A percentile compares a stretch with the other conserved stretches of the same genome.
Evolutionary conservation across 805 yeast species (phyloP).

Genomic region (Henningerozyma blattae): DNA sequence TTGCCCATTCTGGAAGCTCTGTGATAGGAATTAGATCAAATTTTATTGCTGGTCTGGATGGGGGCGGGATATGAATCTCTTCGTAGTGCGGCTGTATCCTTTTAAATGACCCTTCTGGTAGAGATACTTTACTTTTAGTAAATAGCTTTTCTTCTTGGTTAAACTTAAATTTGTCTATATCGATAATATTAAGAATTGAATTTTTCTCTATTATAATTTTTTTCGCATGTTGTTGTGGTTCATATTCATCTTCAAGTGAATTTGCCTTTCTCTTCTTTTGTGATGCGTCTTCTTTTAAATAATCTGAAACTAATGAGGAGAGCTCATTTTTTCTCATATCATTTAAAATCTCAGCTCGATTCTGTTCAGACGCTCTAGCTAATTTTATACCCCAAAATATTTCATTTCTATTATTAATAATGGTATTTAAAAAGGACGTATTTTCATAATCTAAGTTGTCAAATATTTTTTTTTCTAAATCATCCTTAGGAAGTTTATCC

Average conservation of each 20-base stretch:
- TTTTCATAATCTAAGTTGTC: slow-evolving; percentile 33
- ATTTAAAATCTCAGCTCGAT: slow-evolving; percentile 25
- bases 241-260: slow-evolving; percentile 10
- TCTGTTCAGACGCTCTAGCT: slow-evolving; percentile 27
- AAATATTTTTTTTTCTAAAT: slow-evolving; percentile 31
- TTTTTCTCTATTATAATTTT: slow-evolving; percentile 17
- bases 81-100: slow-evolving; percentile 66
- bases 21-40: slow-evolving; percentile 40
- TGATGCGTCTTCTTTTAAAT: slow-evolving; percentile 4
- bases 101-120: slow-evolving; percentile 80
- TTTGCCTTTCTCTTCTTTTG: neutral
- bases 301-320: slow-evolving; percentile 30
- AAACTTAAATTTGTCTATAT: slow-evolving; percentile 49
- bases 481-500: slow-evolving; percentile 5
- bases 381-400: slow-evolving; percentile 44
- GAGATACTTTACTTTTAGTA: slow-evolving; percentile 51
- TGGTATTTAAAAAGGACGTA: slow-evolving; percentile 33
- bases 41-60: slow-evolving; percentile 35
- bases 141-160: slow-evolving; percentile 64
- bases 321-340: slow-evolving; percentile 36
- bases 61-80: slow-evolving; percentile 88
- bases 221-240: slow-evolving; percentile 10
- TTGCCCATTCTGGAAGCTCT: slow-evolving; percentile 75
- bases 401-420: slow-evolving; percentile 38
- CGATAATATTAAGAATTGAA: slow-evolving; percentile 29